Conservation (phyloP, 352 stramenopile genomes). For the Phytophthora palmivora region DNA sequence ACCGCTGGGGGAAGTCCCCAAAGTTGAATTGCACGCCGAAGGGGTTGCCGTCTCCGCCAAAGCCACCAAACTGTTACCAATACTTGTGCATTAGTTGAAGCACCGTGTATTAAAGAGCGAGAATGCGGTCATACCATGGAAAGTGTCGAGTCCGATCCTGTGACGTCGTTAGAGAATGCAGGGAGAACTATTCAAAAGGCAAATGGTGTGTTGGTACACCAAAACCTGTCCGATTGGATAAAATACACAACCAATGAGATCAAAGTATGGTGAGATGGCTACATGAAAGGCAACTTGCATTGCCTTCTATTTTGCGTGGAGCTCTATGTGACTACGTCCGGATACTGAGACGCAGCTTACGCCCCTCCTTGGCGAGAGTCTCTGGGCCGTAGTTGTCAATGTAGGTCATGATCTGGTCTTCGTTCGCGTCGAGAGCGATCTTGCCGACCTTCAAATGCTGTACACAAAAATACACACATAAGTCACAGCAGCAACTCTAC, state of each 20-base stretch:
- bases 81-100: conserved; percentile 1
- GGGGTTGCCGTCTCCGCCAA: conserved; percentile 77
- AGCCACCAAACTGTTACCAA: conserved; percentile 65
- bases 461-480: conserved; percentile 15
- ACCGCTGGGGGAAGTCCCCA: conserved; percentile 78
- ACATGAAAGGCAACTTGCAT: conserved; percentile 4
- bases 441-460: conserved; percentile 71
- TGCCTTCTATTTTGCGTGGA: conserved; percentile 5
- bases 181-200: background rate
- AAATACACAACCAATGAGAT: conserved; percentile 11
- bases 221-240: conserved; percentile 15
- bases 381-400: conserved; percentile 60
- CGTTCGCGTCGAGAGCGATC: conserved; percentile 57
- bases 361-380: conserved; percentile 64
- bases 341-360: conserved; percentile 67
- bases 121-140: conserved; percentile 4
- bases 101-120: background rate
- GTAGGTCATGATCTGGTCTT: conserved; percentile 69
- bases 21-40: conserved; percentile 87
- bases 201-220: background rate
- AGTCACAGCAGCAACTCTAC: conserved; percentile 1
- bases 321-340: conserved; percentile 25
- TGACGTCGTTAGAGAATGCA: conserved; percentile 17
- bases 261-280: conserved; percentile 12
- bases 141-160: conserved; percentile 15